Evolutionary conservation across 805 yeast genomes (phyloP), one percentile per base, ranked within the genome.

Genomic region (Nakazawaea ernobii): DNA sequence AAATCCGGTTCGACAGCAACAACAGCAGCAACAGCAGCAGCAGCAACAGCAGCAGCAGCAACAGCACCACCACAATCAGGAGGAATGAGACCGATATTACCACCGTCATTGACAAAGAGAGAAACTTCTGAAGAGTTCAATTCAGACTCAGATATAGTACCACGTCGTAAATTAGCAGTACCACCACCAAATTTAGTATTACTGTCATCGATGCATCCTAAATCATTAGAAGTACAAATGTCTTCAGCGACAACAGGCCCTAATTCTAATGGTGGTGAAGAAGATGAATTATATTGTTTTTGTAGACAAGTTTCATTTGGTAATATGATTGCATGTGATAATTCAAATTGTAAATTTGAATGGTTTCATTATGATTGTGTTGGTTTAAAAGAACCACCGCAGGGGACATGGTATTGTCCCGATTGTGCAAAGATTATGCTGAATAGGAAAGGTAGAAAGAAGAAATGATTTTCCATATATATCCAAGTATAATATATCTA

Each of bases 301-400:
- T 92, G 99, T 61, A 95, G 89, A 60, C 89, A 91, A 55, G 95
- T 86, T 0, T 90, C 97, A 0, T 88, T 84, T 66, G 84, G 84
- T 15, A 76, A 76, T 54, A 78, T 78, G 84, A 77, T 78, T 58
- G 83, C 80, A 0, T 78, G 84, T 43, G 99, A 92, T 61, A 86
- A 89, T 53, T 85, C 84, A 24, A 82, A 84, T 56, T 94, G 99
- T 70, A 79, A 82, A 59, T 82, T 74, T 54, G 97, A 89, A 62
- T 92, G 98, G 98, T 92, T 92, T 68, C 99, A 94, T 65, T 92
- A 91, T 74, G 84, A 82, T 48, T 94, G 99, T 72, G 98, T 94
- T 38, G 97, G 97, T 1, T 74, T 94, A 53, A 87, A 84, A 32
- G 91, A 87, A 50, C 97, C 96, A 8, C 99, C 99, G 4, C 80